Evolutionary conservation across 164 flowering plant genomes (phyloP).

Genomic region (Nymphaea colorata): DNA sequence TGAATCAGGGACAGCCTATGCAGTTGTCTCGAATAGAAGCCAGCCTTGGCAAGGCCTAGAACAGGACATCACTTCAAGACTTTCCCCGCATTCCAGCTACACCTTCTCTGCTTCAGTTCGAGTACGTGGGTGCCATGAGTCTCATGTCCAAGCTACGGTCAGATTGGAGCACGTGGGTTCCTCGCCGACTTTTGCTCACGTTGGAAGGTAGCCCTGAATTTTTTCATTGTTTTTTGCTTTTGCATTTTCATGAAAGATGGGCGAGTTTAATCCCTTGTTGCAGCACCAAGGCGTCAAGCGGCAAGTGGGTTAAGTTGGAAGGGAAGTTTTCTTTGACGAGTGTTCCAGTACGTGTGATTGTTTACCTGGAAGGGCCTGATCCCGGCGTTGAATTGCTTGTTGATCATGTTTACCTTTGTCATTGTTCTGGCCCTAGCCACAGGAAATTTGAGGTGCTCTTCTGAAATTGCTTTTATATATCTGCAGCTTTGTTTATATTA

Average conservation of each 20-base stretch:
- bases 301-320: constrained; percentile 57
- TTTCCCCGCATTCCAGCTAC: constrained; percentile 42
- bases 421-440: neutral
- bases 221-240: neutral
- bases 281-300: constrained; percentile 42
- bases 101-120: constrained; percentile 56
- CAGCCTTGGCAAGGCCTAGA: constrained; percentile 86
- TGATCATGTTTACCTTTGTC: constrained; percentile 21
- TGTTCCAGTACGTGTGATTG: constrained; percentile 40
- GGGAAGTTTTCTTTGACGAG: constrained; percentile 57
- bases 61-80: constrained; percentile 67
- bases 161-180: constrained; percentile 41
- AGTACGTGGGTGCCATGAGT: constrained; percentile 43
- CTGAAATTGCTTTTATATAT: neutral
- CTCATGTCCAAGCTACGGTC: constrained; percentile 63
- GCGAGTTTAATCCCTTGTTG: constrained; percentile 4
- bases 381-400: constrained; percentile 71
- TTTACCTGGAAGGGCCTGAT: constrained; percentile 81
- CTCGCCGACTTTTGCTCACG: constrained; percentile 29
- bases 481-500: too few species aligned
- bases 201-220: constrained; percentile 44
- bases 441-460: neutral
- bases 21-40: constrained; percentile 51
- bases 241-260: neutral
- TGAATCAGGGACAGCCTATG: constrained; percentile 32